A percentile compares a stretch with the other conserved stretches of the same genome.
Evolutionary conservation across 2,329 filamentous ascomycete species (phyloP).

Genomic region (Epichloe coenophiala): DNA sequence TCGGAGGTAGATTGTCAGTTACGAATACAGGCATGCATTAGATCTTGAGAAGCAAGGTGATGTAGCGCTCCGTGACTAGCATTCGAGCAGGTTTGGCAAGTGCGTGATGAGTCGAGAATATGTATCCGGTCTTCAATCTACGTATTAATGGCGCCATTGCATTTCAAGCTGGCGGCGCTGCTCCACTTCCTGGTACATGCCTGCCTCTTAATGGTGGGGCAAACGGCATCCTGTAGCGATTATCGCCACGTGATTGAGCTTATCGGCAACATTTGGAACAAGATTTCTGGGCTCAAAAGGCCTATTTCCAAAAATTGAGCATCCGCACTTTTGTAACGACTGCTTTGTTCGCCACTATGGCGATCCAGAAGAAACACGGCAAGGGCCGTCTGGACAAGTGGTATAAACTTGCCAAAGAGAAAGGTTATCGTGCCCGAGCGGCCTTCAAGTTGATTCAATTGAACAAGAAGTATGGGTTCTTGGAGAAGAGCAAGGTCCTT

Average conservation of each 20-base stretch:
- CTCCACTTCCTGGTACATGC: not conserved
- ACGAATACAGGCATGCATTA: not conserved
- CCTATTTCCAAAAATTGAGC: not conserved
- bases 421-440: constrained; percentile 88
- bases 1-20: not conserved
- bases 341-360: constrained; percentile 43
- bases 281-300: constrained; percentile 22
- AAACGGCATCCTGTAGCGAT: not conserved
- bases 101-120: not conserved
- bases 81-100: not conserved
- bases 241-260: constrained; percentile 8
- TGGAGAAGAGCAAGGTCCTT: constrained; percentile 91
- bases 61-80: not conserved
- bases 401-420: constrained; percentile 98
- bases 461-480: constrained; percentile 98
- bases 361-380: constrained; percentile 96
- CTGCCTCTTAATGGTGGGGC: not conserved
- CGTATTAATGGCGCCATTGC: no score
- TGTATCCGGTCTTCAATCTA: not conserved
- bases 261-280: constrained; percentile 15
- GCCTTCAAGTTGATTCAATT: constrained; percentile 97
- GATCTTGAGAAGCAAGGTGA: not conserved
- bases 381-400: constrained; percentile 98
- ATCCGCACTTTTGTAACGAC: not conserved
- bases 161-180: not conserved